Evolutionary conservation across 2,329 filamentous ascomycete species (phyloP).

Genomic region (Clonostachys rhizophaga): DNA sequence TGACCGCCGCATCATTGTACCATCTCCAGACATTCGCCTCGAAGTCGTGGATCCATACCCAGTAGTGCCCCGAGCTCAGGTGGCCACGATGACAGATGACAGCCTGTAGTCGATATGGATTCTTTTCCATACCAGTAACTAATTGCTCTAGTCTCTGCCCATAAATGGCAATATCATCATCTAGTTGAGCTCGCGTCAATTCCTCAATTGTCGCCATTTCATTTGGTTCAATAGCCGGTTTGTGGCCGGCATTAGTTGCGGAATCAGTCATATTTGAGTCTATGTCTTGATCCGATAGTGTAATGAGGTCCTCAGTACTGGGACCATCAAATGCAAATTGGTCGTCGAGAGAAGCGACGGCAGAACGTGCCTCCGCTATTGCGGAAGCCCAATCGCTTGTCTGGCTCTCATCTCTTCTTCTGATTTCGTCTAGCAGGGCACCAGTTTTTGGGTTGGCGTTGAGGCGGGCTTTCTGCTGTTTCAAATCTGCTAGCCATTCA

Average conservation of each 20-base stretch:
- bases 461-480: neutral
- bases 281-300: neutral
- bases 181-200: too few relatives aligned
- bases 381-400: neutral
- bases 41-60: slow-evolving; percentile 95
- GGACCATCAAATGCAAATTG: neutral
- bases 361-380: neutral
- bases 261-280: too few relatives aligned
- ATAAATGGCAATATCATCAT: too few relatives aligned
- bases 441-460: neutral
- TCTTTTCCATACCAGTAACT: slow-evolving; percentile 31
- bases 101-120: slow-evolving; percentile 79
- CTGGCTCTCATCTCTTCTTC: neutral
- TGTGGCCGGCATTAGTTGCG: too few relatives aligned
- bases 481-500: slow-evolving; percentile 50
- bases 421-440: neutral
- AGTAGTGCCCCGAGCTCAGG: slow-evolving; percentile 81
- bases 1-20: slow-evolving; percentile 87
- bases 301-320: neutral
- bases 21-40: slow-evolving; percentile 77
- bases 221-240: neutral
- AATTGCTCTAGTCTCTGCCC: slow-evolving; percentile 15
- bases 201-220: neutral
- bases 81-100: slow-evolving; percentile 86
- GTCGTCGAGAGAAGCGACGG: neutral